Percentiles rank a stretch among this genome's conserved stretches.
phyloP scores from a whole-genome alignment of 179 eudicot genomes.

The Amaranthus tricolor region DNA sequence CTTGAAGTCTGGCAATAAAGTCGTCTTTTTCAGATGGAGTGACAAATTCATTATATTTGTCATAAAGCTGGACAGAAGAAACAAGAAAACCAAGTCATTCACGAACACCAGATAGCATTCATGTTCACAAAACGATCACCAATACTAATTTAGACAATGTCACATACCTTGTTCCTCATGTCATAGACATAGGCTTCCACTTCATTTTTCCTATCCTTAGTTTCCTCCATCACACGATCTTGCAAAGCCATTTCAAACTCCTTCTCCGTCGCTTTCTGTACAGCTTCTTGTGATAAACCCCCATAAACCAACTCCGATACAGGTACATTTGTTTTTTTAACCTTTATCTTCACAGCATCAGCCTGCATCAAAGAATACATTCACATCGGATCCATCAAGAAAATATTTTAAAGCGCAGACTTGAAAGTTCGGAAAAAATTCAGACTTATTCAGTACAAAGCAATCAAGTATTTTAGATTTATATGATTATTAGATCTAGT shows the following conservation, averaged over 20 bases:
- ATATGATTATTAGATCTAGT: too few species aligned
- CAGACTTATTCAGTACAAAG: too few species aligned
- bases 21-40: conserved; percentile 70
- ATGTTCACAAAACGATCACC: not conserved
- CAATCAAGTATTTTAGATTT: too few species aligned
- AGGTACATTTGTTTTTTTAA: conserved; percentile 64
- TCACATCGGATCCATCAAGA: not conserved
- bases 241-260: conserved; percentile 96
- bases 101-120: not conserved
- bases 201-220: conserved; percentile 87
- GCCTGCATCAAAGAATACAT: conserved; percentile 35
- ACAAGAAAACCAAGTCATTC: not conserved
- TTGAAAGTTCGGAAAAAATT: too few species aligned
- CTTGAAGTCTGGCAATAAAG: conserved; percentile 64
- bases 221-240: conserved; percentile 93
- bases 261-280: conserved; percentile 83
- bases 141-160: not conserved
- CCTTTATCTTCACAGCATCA: conserved; percentile 82
- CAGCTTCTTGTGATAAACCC: conserved; percentile 52
- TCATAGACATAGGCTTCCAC: conserved; percentile 97
- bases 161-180: conserved; percentile 80
- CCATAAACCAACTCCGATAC: conserved; percentile 69
- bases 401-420: not conserved
- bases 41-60: conserved; percentile 70
- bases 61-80: conserved; percentile 57